Base-by-base conservation (phyloP, 2,329 filamentous ascomycete species). In the Coniella vitis region DNA sequence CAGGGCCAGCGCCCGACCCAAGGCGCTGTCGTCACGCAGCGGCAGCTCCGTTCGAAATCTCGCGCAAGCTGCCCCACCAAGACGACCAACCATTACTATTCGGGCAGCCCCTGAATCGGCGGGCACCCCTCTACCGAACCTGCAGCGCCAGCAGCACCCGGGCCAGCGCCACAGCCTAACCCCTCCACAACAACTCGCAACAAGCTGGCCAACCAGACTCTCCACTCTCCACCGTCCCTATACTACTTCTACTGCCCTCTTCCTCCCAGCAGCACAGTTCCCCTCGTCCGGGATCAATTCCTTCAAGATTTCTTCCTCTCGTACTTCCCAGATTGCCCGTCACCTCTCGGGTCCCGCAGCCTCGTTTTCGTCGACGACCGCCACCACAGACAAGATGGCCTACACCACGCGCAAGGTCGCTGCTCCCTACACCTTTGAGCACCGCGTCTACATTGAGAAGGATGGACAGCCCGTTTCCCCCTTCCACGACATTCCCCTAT, bases 401-500 rank as follows among this genome's bases (percentile, higher is more conserved):
- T 98, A 89, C 77, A 78, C 76, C 64, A 72, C 86, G 67, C 86
- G 90, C 75, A 96, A 94, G 80, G 78, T 95, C 66, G 93, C 79
- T 63, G 83, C 87, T 64, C 81, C 89, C 64, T 86, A 96, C 79
- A 97, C 93, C 62, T 36, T 44, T 10, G 41, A 97, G 78, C 90
- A 95, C 82, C 88, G 93, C 67, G 84, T 96, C 73, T 98, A 86
- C 81, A 83, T 97, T 67, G 91, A 98, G 80, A 90, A 95, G 78
- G 88, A 97, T 86, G 93, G 91, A 74, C 76, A 87, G 57, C 87
- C 88, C 60, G 71, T 97, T 70, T 97, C 91, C 56, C 87, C 91
- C 61, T 98, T 96, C 83, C 93, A 98, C 78, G 93, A 98, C 69
- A 90, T 98, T 60, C 93, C 93, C 55, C 87, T 98, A 61, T 98